Percentiles rank a stretch among this genome's conserved stretches.
Conservation (phyloP, 1,284 basidiomycete genomes). For the Cutaneotrichosporon dermatis region DNA sequence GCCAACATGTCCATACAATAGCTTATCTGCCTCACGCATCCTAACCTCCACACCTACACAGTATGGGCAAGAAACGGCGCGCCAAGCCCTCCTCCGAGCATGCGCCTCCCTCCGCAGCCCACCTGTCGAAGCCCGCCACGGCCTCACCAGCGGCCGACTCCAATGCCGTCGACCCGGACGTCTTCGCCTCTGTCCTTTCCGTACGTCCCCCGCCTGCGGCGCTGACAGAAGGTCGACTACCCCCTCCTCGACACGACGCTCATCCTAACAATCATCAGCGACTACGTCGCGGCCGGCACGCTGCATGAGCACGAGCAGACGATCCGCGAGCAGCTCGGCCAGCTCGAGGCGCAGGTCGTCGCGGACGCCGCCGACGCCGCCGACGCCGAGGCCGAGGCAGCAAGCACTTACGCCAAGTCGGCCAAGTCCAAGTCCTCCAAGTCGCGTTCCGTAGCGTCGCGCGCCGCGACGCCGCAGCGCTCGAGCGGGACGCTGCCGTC, state of each 20-base stretch:
- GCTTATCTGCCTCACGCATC: too few relatives aligned
- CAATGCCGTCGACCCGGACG: conserved; percentile 18
- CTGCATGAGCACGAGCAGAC: conserved; percentile 23
- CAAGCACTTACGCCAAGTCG: too few relatives aligned
- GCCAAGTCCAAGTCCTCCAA: not conserved
- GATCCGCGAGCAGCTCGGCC: conserved; percentile 41
- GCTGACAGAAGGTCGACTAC: conserved; percentile 34
- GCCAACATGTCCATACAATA: too few relatives aligned
- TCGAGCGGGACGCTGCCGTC: too few relatives aligned
- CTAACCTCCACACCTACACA: too few relatives aligned
- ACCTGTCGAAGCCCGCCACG: too few relatives aligned
- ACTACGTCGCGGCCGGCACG: conserved; percentile 28
- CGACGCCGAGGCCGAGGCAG: not conserved
- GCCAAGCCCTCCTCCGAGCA: not conserved
- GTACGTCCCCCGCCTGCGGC: conserved; percentile 8
- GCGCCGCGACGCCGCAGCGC: too few relatives aligned
- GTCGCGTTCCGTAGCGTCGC: not conserved
- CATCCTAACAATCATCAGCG: conserved; percentile 39
- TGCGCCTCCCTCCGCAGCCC: too few relatives aligned
- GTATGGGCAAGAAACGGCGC: conserved; percentile 1
- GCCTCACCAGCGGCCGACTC: too few relatives aligned
- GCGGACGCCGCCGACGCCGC: conserved; percentile 32
- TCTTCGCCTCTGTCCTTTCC: conserved; percentile 23
- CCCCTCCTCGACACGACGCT: conserved; percentile 42
- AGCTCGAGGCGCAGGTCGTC: conserved; percentile 43